phyloP scores from a whole-genome alignment of 495 filamentous ascomycete species.

The Entonaema liquescens region DNA sequence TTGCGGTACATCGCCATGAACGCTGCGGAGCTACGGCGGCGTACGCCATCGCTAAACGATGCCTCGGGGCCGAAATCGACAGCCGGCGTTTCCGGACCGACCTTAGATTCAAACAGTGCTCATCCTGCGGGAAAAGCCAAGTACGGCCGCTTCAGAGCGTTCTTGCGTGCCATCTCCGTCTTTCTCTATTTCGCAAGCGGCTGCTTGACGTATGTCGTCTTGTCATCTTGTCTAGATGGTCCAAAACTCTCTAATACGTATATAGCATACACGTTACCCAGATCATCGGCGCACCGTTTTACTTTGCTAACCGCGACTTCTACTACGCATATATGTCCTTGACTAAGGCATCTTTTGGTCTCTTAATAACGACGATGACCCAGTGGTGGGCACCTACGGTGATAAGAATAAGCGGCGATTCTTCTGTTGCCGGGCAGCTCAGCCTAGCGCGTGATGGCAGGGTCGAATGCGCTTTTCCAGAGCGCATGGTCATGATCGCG shows the following conservation, averaged over 20 bases:
- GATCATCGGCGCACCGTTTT: constrained; percentile 73
- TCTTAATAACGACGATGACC: constrained; percentile 77
- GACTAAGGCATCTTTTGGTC: constrained; percentile 78
- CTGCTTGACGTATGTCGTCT: constrained; percentile 52
- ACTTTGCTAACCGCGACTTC: constrained; percentile 71
- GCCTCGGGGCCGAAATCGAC: constrained; percentile 28
- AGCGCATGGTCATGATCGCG: constrained; percentile 79
- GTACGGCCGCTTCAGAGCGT: constrained; percentile 71
- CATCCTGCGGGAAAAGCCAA: constrained; percentile 74
- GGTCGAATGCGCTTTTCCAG: constrained; percentile 76
- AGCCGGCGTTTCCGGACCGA: constrained; percentile 48
- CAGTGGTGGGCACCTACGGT: constrained; percentile 83
- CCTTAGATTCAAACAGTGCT: constrained; percentile 25
- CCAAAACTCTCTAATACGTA: constrained; percentile 14
- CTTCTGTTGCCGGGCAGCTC: constrained; percentile 74
- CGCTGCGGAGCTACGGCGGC: constrained; percentile 54
- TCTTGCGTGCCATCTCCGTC: constrained; percentile 70
- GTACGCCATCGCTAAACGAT: constrained; percentile 42
- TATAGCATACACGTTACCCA: constrained; percentile 70
- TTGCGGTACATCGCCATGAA: constrained; percentile 45
- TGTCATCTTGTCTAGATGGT: constrained; percentile 3
- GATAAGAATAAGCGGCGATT: constrained; percentile 79
- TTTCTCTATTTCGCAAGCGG: constrained; percentile 70
- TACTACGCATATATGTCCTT: constrained; percentile 83
- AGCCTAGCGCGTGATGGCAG: constrained; percentile 69